phyloP scores from a whole-genome alignment of 2,329 filamentous ascomycete genomes.

The Phaeosphaeriaceae sp. region DNA sequence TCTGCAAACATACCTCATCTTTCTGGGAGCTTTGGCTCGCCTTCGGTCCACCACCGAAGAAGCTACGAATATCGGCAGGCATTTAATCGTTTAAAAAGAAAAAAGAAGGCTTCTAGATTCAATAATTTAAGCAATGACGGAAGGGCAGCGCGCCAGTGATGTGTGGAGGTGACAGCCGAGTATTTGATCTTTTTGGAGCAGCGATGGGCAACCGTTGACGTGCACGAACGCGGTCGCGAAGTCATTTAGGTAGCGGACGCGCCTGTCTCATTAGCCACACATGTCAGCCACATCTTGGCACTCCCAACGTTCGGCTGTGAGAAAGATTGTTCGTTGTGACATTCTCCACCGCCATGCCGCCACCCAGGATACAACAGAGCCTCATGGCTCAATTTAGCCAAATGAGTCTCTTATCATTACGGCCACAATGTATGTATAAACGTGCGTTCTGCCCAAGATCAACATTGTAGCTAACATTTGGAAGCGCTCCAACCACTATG shows the following conservation, averaged over 20 bases:
- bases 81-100: constrained; percentile 54
- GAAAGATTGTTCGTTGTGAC: background rate
- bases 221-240: constrained; percentile 32
- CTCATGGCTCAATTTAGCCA: constrained; percentile 43
- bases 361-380: constrained; percentile 45
- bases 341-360: constrained; percentile 45
- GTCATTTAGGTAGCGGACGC: constrained; percentile 21
- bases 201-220: constrained; percentile 15
- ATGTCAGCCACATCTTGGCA: constrained; percentile 33
- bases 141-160: background rate
- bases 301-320: constrained; percentile 18
- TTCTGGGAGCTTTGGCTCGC: constrained; percentile 52
- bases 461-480: constrained; percentile 14
- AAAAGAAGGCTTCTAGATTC: background rate
- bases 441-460: constrained; percentile 22
- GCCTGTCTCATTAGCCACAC: constrained; percentile 18
- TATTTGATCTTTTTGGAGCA: background rate
- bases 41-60: constrained; percentile 83
- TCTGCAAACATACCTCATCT: constrained; percentile 33
- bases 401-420: constrained; percentile 31
- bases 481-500: constrained; percentile 25
- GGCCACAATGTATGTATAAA: constrained; percentile 36
- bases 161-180: constrained; percentile 5
- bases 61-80: constrained; percentile 86
- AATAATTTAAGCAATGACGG: background rate